A percentile compares a stretch with the other conserved stretches of the same genome.
These are phyloP conservation scores for Metroxylon sagu DNA, from an alignment of 176 grass and related monocot genomes.

Conservation along the genomic window DNA sequence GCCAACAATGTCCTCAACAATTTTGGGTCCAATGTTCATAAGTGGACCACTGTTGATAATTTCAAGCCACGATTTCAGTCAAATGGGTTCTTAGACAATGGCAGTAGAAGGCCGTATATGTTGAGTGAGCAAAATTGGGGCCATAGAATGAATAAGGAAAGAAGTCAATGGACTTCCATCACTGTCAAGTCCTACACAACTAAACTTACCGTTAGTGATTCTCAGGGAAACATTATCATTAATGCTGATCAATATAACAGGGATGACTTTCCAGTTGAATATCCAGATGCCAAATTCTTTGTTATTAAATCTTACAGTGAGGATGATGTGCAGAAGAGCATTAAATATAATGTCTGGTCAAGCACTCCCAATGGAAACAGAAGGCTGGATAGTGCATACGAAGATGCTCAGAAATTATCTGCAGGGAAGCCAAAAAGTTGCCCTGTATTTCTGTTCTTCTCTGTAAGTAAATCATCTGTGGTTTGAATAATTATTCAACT, in stretches of 20 bases:
- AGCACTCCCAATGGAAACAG: conserved; percentile 66
- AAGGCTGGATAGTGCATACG: conserved; percentile 51
- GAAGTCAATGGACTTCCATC: conserved; percentile 15
- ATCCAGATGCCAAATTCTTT: conserved; percentile 80
- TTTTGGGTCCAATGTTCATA: conserved; percentile 5
- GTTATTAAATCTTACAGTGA: conserved; percentile 84
- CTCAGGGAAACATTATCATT: conserved; percentile 52
- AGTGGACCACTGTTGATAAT: conserved; percentile 39
- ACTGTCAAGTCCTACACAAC: conserved; percentile 35
- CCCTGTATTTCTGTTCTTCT: conserved; percentile 89
- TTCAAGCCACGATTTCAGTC: conserved; percentile 22
- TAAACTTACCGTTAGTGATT: conserved; percentile 26
- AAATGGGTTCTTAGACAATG: too few relatives aligned
- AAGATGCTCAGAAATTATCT: conserved; percentile 41
- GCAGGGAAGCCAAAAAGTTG: conserved; percentile 40
- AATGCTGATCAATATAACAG: conserved; percentile 50
- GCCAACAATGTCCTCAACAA: conserved; percentile 25
- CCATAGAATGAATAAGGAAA: conserved; percentile 24
- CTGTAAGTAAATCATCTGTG: conserved; percentile 42
- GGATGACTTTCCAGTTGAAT: conserved; percentile 47
- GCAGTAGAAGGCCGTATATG: too few relatives aligned
- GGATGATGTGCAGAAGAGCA: conserved; percentile 79
- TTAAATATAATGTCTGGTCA: conserved; percentile 77
- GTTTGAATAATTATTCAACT: neutral
- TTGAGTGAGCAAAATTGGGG: conserved; percentile 24